Evolutionary conservation across 1,284 basidiomycete species (phyloP).

Genomic region (Cryptococcus floricola): DNA sequence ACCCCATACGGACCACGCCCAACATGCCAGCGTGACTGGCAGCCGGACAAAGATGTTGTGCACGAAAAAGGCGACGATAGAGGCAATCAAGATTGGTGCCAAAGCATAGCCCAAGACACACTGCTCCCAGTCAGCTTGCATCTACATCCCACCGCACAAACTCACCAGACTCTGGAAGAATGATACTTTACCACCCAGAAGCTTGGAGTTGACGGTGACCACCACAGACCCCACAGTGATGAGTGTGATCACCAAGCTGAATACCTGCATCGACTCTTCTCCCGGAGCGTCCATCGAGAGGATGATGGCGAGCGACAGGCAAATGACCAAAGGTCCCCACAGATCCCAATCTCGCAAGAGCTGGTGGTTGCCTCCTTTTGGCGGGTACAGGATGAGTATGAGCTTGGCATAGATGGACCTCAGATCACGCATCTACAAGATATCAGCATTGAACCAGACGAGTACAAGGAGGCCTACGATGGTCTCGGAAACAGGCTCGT

Average conservation of each 20-base stretch:
- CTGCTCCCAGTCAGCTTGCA: conserved; percentile 8
- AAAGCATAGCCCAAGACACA: conserved; percentile 88
- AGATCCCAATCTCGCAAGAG: conserved; percentile 91
- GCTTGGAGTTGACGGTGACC: conserved; percentile 89
- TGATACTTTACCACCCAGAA: conserved; percentile 93
- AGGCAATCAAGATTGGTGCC: conserved; percentile 82
- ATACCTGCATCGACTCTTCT: conserved; percentile 77
- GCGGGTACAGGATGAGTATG: conserved; percentile 85
- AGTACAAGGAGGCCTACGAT: conserved; percentile 54
- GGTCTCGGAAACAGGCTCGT: conserved; percentile 82
- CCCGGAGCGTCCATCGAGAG: conserved; percentile 82
- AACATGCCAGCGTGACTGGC: conserved; percentile 75
- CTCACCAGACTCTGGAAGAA: conserved; percentile 81
- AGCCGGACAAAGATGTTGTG: conserved; percentile 78
- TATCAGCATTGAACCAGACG: not conserved
- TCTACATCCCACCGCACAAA: not conserved
- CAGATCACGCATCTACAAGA: conserved; percentile 70
- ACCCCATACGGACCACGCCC: conserved; percentile 97
- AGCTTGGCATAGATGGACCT: conserved; percentile 86
- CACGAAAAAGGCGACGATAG: conserved; percentile 78
- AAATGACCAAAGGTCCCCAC: conserved; percentile 88
- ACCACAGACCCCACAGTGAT: conserved; percentile 82
- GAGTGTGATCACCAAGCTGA: conserved; percentile 86
- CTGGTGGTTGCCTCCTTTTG: conserved; percentile 67
- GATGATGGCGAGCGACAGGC: conserved; percentile 76